Conservation (phyloP, 768 basidiomycete species). For the Pulveroboletus sp. region DNA sequence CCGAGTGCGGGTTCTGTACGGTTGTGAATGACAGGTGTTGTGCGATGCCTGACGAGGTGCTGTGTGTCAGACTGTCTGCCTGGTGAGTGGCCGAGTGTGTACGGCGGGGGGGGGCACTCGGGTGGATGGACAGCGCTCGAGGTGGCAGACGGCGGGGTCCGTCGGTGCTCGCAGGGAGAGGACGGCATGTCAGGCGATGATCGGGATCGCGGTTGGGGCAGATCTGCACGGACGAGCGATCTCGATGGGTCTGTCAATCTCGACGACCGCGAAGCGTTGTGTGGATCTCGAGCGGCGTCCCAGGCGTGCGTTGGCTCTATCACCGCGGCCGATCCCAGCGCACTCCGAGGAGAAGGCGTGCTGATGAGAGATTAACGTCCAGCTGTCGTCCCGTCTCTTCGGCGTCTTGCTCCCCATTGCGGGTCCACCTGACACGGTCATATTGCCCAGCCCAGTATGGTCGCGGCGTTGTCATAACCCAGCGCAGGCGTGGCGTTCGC, state of each 20-base stretch:
- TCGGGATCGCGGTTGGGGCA: constrained; percentile 13
- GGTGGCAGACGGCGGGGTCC: neutral
- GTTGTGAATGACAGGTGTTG: constrained; percentile 25
- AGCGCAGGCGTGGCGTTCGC: neutral
- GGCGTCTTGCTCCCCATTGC: too few relatives aligned
- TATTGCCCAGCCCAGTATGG: too few relatives aligned
- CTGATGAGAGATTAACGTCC: constrained; percentile 23
- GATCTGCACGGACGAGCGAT: constrained; percentile 23
- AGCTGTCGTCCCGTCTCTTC: too few relatives aligned
- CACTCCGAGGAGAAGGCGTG: constrained; percentile 23
- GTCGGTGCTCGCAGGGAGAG: constrained; percentile 6
- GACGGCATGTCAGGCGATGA: neutral
- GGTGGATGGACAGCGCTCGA: constrained; percentile 5
- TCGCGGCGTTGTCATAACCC: too few relatives aligned
- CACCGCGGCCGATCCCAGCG: constrained; percentile 24
- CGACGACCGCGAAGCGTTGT: constrained; percentile 13
- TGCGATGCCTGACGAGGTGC: neutral
- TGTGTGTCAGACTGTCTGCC: too few relatives aligned
- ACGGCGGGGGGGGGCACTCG: too few relatives aligned
- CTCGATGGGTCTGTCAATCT: constrained; percentile 20
- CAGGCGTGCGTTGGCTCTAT: constrained; percentile 5
- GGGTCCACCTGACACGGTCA: too few relatives aligned
- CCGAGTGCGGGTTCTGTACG: constrained; percentile 20
- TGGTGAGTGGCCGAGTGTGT: too few relatives aligned
- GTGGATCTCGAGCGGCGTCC: constrained; percentile 10